Conservation (phyloP, 2,329 filamentous ascomycete species). For the Epichloe coenophiala region DNA sequence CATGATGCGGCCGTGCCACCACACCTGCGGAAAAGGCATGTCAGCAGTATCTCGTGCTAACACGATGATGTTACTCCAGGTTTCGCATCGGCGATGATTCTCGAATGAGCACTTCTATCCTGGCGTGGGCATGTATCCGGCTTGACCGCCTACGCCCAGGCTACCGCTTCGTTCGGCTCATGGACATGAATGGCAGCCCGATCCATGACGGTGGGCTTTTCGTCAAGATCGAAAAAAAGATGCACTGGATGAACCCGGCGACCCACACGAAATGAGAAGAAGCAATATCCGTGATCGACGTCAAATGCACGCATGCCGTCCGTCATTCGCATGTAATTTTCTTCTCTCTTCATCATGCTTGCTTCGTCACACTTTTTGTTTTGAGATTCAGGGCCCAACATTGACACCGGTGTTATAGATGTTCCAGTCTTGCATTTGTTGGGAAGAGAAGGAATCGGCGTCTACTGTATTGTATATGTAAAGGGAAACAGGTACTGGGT, state of each 20-base stretch:
- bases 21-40: not conserved
- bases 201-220: slow-evolving; percentile 35
- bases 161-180: slow-evolving; percentile 40
- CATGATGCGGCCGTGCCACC: not conserved
- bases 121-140: slow-evolving; percentile 46
- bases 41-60: slow-evolving; percentile 8
- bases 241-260: not conserved
- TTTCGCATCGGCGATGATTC: slow-evolving; percentile 41
- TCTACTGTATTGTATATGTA: not conserved
- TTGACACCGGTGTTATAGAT: not conserved
- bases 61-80: slow-evolving; percentile 18
- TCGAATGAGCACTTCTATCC: slow-evolving; percentile 22
- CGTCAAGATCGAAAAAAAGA: slow-evolving; percentile 36
- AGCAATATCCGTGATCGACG: not conserved
- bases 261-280: not conserved
- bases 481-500: no score
- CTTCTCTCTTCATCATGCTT: not conserved
- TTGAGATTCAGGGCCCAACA: not conserved
- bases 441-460: not conserved
- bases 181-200: slow-evolving; percentile 30
- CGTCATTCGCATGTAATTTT: not conserved
- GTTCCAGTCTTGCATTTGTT: not conserved
- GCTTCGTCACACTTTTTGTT: not conserved
- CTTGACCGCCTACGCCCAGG: slow-evolving; percentile 42
- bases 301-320: not conserved